Conservation (phyloP, 805 yeast species). For the Tetrapisispora arboricola region DNA sequence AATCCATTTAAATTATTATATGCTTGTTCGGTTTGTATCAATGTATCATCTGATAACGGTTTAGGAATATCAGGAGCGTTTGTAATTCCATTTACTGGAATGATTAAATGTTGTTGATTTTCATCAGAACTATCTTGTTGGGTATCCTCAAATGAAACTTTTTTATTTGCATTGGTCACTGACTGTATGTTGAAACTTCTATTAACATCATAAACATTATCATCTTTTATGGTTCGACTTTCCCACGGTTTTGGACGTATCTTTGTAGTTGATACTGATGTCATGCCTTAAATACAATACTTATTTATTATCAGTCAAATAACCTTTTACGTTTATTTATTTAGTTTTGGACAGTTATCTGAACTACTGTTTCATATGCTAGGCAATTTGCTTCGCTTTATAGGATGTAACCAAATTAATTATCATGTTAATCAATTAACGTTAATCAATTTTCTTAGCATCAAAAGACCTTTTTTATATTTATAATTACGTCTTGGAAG, state of each 20-base stretch:
- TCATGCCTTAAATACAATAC: neutral
- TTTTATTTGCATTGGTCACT: neutral
- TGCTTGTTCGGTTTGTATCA: neutral
- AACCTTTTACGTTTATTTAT: too few relatives aligned
- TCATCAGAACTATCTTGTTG: neutral
- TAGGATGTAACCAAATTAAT: too few relatives aligned
- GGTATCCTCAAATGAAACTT: neutral
- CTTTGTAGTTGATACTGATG: neutral
- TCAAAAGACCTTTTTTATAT: too few relatives aligned
- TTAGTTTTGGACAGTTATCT: too few relatives aligned
- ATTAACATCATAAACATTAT: neutral
- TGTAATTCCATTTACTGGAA: neutral
- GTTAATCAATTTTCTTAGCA: too few relatives aligned
- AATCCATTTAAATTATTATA: neutral
- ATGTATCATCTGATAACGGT: neutral
- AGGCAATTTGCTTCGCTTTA: too few relatives aligned
- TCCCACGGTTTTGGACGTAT: conserved; percentile 4
- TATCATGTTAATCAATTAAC: too few relatives aligned
- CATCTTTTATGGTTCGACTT: neutral
- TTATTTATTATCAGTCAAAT: too few relatives aligned
- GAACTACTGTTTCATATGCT: too few relatives aligned
- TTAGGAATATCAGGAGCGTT: neutral
- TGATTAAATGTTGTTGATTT: neutral
- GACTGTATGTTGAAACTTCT: neutral
- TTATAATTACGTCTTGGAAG: too few relatives aligned